These are phyloP conservation scores for Coemansia sp. DNA, from an alignment of 192 early-diverging fungal genomes.

Conservation along the genomic window DNA sequence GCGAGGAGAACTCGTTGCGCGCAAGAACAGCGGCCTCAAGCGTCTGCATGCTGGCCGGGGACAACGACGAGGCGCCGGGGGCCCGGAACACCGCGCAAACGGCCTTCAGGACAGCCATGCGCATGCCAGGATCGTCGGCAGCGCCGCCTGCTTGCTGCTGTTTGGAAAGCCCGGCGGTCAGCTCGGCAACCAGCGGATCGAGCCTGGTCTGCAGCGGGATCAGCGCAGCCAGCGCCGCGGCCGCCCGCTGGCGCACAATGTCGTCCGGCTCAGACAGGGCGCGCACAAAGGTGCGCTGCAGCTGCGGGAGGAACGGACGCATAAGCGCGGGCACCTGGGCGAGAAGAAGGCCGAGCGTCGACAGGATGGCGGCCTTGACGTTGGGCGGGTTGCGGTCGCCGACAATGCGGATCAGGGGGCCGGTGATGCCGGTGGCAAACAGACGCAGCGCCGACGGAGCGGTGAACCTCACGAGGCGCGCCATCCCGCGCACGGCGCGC, in stretches of 20 bases:
- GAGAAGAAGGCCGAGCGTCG: constrained; percentile 79
- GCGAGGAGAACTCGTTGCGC: background rate
- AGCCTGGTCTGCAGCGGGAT: constrained; percentile 45
- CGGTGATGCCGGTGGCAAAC: constrained; percentile 94
- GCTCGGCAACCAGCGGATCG: constrained; percentile 50
- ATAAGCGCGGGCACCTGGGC: constrained; percentile 82
- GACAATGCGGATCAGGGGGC: constrained; percentile 95
- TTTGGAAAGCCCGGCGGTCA: constrained; percentile 22
- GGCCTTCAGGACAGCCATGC: constrained; percentile 37
- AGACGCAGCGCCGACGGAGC: constrained; percentile 72
- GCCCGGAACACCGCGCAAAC: constrained; percentile 31
- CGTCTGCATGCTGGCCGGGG: constrained; percentile 33
- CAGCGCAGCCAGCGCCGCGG: constrained; percentile 66
- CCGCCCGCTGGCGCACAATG: constrained; percentile 80
- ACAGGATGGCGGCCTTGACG: constrained; percentile 93
- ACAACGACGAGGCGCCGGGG: constrained; percentile 29
- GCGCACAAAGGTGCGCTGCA: constrained; percentile 96
- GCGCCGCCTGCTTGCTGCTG: constrained; percentile 4
- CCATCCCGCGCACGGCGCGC: constrained; percentile 82
- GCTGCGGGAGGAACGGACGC: constrained; percentile 97
- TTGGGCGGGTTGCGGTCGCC: constrained; percentile 89
- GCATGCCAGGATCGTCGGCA: constrained; percentile 23
- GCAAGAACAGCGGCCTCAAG: constrained; percentile 31
- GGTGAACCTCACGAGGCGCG: constrained; percentile 64
- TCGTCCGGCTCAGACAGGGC: constrained; percentile 74